Conservation (phyloP, 2,329 filamentous ascomycete species). For the Orbilia oligospora region DNA sequence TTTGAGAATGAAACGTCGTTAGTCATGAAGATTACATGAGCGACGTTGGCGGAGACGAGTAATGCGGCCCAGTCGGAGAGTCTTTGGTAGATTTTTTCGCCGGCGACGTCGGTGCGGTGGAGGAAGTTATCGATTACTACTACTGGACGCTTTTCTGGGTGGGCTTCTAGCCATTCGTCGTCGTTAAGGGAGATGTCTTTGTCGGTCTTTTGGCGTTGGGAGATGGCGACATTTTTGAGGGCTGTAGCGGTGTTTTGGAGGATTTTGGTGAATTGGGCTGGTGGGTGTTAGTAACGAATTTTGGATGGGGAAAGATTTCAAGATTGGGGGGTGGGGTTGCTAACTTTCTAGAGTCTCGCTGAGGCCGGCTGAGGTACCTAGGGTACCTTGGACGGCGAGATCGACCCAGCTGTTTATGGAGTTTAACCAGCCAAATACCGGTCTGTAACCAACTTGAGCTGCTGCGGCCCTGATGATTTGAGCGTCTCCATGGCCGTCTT, state of each 20-base stretch:
- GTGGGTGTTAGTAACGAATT: not conserved
- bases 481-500: conserved; percentile 89
- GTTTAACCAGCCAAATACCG: conserved; percentile 97
- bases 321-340: too few relatives aligned
- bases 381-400: conserved; percentile 91
- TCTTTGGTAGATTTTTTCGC: conserved; percentile 79
- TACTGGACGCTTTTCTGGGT: conserved; percentile 71
- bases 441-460: conserved; percentile 86
- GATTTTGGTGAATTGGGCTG: conserved; percentile 71
- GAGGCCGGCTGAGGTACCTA: conserved; percentile 67
- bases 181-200: conserved; percentile 70
- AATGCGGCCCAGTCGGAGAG: conserved; percentile 90
- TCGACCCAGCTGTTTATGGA: conserved; percentile 93
- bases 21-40: conserved; percentile 94
- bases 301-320: not conserved
- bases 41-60: conserved; percentile 86
- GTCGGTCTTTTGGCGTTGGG: conserved; percentile 70
- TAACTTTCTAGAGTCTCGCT: conserved; percentile 71
- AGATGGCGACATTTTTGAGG: conserved; percentile 70
- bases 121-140: conserved; percentile 73
- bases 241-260: conserved; percentile 72
- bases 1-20: conserved; percentile 91
- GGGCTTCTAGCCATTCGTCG: conserved; percentile 72
- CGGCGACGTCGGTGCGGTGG: conserved; percentile 68
- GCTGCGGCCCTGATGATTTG: conserved; percentile 87